phyloP scores from a whole-genome alignment of 2,329 filamentous ascomycete genomes.

The Ophiosphaerella narmari region DNA sequence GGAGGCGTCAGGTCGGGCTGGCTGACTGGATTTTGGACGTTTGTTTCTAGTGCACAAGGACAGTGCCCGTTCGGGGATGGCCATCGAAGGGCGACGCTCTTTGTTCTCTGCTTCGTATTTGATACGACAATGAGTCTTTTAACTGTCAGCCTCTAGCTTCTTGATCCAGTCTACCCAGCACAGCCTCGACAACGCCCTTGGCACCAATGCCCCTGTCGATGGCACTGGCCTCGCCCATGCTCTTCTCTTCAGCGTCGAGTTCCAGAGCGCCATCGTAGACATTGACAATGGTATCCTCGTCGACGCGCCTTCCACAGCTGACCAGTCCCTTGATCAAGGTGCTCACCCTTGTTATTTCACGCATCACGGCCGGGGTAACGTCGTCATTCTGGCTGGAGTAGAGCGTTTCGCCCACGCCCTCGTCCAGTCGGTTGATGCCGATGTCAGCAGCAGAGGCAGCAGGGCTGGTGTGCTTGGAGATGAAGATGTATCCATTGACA shows the following conservation, averaged over 20 bases:
- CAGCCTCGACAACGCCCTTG: constrained; percentile 38
- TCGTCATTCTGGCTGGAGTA: constrained; percentile 96
- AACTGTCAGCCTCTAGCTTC: constrained; percentile 27
- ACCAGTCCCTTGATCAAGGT: constrained; percentile 83
- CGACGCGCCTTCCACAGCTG: constrained; percentile 67
- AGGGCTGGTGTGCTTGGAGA: constrained; percentile 78
- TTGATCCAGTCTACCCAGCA: constrained; percentile 34
- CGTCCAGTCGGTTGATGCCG: constrained; percentile 83
- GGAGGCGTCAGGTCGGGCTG: too few species aligned
- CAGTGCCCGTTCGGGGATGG: too few species aligned
- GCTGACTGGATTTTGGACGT: background rate
- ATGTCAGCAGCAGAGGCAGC: constrained; percentile 57
- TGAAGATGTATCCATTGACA: constrained; percentile 97
- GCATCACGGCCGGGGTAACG: constrained; percentile 75
- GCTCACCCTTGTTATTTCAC: constrained; percentile 83
- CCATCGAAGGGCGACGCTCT: background rate
- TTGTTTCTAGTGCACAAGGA: too few species aligned
- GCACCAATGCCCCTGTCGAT: constrained; percentile 36
- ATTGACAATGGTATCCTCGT: constrained; percentile 43
- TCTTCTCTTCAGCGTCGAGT: constrained; percentile 66
- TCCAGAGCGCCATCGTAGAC: constrained; percentile 84
- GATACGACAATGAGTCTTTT: constrained; percentile 1
- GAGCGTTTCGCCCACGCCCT: constrained; percentile 80
- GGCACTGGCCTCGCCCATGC: constrained; percentile 52
- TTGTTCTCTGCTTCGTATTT: background rate